Evolutionary conservation across 1,284 basidiomycete genomes (phyloP).

Genomic region (Heterobasidion annosum): DNA sequence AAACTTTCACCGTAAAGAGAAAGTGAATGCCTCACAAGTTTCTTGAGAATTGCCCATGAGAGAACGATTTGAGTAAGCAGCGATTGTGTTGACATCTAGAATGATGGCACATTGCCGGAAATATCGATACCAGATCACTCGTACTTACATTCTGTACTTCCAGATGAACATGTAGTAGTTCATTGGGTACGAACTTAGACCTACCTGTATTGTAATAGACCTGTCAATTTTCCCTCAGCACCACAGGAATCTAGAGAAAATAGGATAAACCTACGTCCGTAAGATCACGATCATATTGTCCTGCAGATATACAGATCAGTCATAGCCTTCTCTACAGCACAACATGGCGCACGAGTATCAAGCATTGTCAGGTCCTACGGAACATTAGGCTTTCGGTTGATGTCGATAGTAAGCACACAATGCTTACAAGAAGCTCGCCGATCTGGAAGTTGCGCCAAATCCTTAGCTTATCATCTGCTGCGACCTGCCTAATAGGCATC

Average conservation of each 20-base stretch:
- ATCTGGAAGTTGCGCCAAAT: constrained; percentile 66
- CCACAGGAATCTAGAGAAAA: neutral
- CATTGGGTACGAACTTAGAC: constrained; percentile 1
- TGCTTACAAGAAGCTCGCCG: constrained; percentile 39
- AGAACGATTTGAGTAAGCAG: constrained; percentile 36
- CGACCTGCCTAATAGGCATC: constrained; percentile 63
- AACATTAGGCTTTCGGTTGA: neutral
- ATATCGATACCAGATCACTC: neutral
- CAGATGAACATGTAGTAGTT: neutral
- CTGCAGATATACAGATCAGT: constrained; percentile 15
- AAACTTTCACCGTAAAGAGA: neutral
- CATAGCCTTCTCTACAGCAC: neutral
- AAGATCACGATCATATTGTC: constrained; percentile 57
- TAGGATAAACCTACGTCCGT: constrained; percentile 34
- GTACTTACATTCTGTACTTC: constrained; percentile 20
- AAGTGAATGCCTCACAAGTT: constrained; percentile 27
- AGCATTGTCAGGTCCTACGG: constrained; percentile 44
- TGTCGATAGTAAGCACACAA: neutral
- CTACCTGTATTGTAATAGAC: constrained; percentile 48
- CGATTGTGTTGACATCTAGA: constrained; percentile 34
- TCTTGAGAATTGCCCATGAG: constrained; percentile 55
- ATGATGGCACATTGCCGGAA: too few relatives aligned
- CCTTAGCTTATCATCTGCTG: constrained; percentile 48
- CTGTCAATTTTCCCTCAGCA: constrained; percentile 16
- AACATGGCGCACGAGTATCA: constrained; percentile 38